Conservation (phyloP, 805 yeast species). For the Yamadazyma olivae region DNA sequence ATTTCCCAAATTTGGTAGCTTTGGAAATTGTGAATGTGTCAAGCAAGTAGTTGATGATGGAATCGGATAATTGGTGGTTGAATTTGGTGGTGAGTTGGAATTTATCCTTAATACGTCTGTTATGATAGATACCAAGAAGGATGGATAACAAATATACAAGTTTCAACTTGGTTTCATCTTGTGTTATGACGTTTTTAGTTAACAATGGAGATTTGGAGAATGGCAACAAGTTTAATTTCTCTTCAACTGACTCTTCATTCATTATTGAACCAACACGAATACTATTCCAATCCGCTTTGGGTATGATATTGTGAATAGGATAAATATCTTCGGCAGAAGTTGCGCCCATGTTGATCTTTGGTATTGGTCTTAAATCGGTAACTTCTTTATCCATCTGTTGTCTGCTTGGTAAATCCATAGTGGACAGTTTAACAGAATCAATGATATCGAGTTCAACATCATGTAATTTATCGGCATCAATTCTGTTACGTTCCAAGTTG, state of each 20-base stretch:
- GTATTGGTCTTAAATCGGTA: conserved; percentile 77
- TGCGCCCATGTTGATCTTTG: conserved; percentile 74
- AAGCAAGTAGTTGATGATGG: conserved; percentile 67
- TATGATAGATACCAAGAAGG: conserved; percentile 73
- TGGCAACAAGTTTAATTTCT: conserved; percentile 61
- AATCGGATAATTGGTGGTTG: conserved; percentile 65
- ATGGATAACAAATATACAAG: conserved; percentile 78
- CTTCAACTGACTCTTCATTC: conserved; percentile 46
- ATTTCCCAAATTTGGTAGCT: conserved; percentile 64
- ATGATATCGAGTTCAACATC: conserved; percentile 77
- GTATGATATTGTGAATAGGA: conserved; percentile 68
- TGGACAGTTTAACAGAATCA: conserved; percentile 69
- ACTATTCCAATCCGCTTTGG: conserved; percentile 57
- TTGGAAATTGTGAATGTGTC: conserved; percentile 66
- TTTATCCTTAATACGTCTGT: conserved; percentile 60
- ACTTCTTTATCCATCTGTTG: conserved; percentile 56
- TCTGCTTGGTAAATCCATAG: conserved; percentile 71
- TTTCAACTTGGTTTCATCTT: conserved; percentile 58
- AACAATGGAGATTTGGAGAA: conserved; percentile 56
- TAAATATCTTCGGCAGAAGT: conserved; percentile 79
- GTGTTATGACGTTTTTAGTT: conserved; percentile 31
- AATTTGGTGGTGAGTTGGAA: conserved; percentile 59
- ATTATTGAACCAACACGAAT: conserved; percentile 64
- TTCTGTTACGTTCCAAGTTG: conserved; percentile 75
- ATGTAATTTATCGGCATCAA: conserved; percentile 79